Evolutionary conservation across 257 asterid species (phyloP), one percentile per base, ranked within the genome.

Genomic region (Petunia axillaris): DNA sequence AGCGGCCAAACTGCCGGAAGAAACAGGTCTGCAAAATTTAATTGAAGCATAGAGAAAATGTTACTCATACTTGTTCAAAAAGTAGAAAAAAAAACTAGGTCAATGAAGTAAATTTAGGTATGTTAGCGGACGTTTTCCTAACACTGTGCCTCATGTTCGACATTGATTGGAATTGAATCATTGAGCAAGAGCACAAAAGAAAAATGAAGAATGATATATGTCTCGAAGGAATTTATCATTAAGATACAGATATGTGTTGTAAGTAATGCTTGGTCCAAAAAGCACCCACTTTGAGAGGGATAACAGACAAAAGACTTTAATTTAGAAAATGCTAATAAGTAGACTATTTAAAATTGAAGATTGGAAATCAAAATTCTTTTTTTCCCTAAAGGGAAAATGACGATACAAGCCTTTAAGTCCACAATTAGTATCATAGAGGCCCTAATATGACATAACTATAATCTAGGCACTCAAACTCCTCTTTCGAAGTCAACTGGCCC

Each of bases 1-100:
- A 94, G 83, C 85, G 92, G 64, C 98, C 97, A 82, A 96, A 96
- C 86, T 96, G 99, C 76, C 98, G 92, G 81, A 96, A 91, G 91
- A 94, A 93, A 86, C 99, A 96, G 1, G 97, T 94, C 99, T 94
- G 93, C 85, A 36, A 82, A 75, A 90, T 78, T 63, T 81, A 82
- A 80, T 52, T 13, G 60, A 73, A 50, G 36, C 50, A 73, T 50
- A 50, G 62, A 36, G 11, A 5, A 36, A 6, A 3, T 73, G 48
- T 48, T 73, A 36, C 76, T 67, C 55, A 1, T 48, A 1, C 44
- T 60, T 0, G 10, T 71, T 36, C 5, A 4, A 3, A 71, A 71
- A 48, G 16, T 9, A 0, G 5, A 4, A 60, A 68, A 4, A 6
- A 48, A 71, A 2, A 2, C 2, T 0, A 25, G 1, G 44, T 5